These are phyloP conservation scores for Drosera capensis DNA, from an alignment of 148 eudicot species.

Conservation along the genomic window DNA sequence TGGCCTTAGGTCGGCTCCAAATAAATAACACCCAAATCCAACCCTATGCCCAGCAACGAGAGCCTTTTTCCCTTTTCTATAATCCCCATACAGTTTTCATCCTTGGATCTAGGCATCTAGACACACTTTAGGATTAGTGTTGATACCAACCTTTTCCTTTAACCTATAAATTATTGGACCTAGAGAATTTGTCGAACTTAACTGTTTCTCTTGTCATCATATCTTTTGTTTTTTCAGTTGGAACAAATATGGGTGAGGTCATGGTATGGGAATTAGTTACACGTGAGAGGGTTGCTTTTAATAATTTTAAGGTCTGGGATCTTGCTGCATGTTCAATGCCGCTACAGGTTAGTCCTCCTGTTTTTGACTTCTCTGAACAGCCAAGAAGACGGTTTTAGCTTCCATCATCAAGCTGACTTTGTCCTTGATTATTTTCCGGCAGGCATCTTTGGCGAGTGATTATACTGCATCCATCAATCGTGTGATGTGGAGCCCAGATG, in stretches of 20 bases:
- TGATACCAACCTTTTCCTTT: no score
- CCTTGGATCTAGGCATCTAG: not conserved
- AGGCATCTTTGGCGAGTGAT: constrained; percentile 44
- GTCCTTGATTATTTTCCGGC: constrained; percentile 3
- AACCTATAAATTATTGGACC: no score
- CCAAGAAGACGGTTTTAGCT: not conserved
- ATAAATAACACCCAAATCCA: no score
- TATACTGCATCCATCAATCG: constrained; percentile 45
- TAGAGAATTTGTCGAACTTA: no score
- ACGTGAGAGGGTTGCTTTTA: constrained; percentile 24
- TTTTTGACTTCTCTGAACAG: not conserved
- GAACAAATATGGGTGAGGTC: constrained; percentile 51
- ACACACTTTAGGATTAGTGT: no score
- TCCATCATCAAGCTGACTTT: not conserved
- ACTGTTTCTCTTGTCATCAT: no score
- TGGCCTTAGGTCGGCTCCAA: no score
- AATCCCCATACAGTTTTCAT: not conserved
- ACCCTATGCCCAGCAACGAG: not conserved
- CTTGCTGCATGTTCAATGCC: constrained; percentile 27
- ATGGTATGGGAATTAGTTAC: constrained; percentile 44
- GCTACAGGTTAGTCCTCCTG: constrained; percentile 32
- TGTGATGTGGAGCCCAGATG: constrained; percentile 70
- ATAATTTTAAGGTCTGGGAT: constrained; percentile 55
- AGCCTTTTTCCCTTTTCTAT: not conserved
- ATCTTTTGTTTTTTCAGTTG: constrained; percentile 53